phyloP scores from a whole-genome alignment of 495 filamentous ascomycete species.

The Lindgomyces ingoldianus region DNA sequence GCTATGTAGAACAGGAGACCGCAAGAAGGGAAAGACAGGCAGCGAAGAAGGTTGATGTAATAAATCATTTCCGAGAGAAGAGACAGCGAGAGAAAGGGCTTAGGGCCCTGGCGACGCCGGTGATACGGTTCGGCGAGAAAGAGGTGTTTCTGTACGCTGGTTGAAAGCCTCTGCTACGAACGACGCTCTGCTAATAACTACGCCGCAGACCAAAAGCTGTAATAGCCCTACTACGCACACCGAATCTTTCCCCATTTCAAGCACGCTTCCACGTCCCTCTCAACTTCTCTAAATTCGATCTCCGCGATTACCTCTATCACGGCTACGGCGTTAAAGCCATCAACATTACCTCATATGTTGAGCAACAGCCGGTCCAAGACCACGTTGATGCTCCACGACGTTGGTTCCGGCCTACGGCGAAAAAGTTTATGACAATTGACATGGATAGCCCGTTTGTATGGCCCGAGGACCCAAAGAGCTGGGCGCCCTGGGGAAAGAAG shows the following conservation, averaged over 20 bases:
- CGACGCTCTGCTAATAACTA: neutral
- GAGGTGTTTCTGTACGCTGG: constrained; percentile 43
- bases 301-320: constrained; percentile 84
- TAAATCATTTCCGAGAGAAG: neutral
- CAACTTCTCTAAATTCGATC: constrained; percentile 85
- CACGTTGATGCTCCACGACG: constrained; percentile 48
- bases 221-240: constrained; percentile 71
- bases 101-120: constrained; percentile 1
- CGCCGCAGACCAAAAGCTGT: constrained; percentile 71
- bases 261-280: constrained; percentile 85
- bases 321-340: constrained; percentile 67
- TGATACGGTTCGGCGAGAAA: constrained; percentile 40
- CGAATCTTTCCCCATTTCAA: constrained; percentile 69
- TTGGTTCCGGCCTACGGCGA: constrained; percentile 59
- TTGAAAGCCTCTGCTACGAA: too few species aligned
- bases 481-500: constrained; percentile 53
- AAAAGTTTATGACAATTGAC: constrained; percentile 91
- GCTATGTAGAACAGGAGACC: neutral
- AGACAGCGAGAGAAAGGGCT: neutral
- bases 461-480: constrained; percentile 65
- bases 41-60: neutral
- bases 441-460: constrained; percentile 81
- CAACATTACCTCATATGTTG: constrained; percentile 76
- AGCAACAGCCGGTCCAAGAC: constrained; percentile 62
- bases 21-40: neutral